A percentile compares a stretch with the other conserved stretches of the same genome.
Evolutionary conservation across 2,329 filamentous ascomycete genomes (phyloP).

Genomic region (Leptographium galeiforme): DNA sequence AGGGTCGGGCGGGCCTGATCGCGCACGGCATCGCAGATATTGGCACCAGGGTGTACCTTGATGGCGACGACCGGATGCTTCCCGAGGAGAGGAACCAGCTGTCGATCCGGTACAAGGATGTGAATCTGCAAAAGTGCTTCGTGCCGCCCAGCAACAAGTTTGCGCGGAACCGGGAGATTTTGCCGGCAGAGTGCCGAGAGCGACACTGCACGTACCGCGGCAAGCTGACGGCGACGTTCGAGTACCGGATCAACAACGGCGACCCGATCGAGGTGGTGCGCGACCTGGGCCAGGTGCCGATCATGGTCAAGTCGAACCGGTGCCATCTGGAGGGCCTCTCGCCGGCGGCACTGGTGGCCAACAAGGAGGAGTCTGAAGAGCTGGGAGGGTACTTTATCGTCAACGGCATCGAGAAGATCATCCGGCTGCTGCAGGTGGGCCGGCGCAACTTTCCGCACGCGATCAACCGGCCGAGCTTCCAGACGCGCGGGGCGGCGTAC

Average conservation of each 20-base stretch:
- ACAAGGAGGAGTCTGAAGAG: slow-evolving; percentile 93
- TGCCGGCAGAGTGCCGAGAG: slow-evolving; percentile 88
- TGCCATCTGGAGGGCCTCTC: slow-evolving; percentile 83
- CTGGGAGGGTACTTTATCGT: slow-evolving; percentile 94
- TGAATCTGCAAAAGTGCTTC: slow-evolving; percentile 70
- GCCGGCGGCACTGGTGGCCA: slow-evolving; percentile 67
- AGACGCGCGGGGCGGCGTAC: slow-evolving; percentile 74
- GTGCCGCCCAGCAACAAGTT: slow-evolving; percentile 75
- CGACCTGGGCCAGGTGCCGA: slow-evolving; percentile 77
- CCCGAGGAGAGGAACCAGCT: slow-evolving; percentile 57
- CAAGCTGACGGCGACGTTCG: slow-evolving; percentile 67
- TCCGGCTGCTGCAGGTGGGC: slow-evolving; percentile 81
- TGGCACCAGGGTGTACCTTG: slow-evolving; percentile 74
- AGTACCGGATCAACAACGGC: slow-evolving; percentile 77
- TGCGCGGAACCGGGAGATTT: slow-evolving; percentile 69
- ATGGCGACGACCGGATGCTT: slow-evolving; percentile 56
- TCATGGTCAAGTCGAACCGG: slow-evolving; percentile 89
- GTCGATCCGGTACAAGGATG: slow-evolving; percentile 63
- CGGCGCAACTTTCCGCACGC: slow-evolving; percentile 91
- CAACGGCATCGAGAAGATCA: slow-evolving; percentile 94
- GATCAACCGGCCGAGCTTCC: slow-evolving; percentile 81
- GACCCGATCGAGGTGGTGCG: slow-evolving; percentile 71
- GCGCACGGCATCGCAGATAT: slow-evolving; percentile 75
- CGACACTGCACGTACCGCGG: slow-evolving; percentile 85
- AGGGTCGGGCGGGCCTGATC: slow-evolving; percentile 31